Evolutionary conservation across 2,329 filamentous ascomycete genomes (phyloP).

Genomic region (Fusarium sp.): DNA sequence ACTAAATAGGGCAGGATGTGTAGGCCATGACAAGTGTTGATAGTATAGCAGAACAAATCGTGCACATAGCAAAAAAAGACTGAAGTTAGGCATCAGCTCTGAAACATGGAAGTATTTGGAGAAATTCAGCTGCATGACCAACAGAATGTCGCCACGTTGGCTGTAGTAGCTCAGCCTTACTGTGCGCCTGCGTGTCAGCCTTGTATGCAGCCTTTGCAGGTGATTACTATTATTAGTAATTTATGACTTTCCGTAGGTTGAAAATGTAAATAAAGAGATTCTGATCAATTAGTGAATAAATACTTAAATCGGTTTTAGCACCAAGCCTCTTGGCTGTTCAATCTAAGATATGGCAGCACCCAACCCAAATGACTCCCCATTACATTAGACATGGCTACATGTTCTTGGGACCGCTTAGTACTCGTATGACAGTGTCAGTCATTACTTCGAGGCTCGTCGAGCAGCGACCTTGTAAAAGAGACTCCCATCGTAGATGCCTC

Average conservation of each 20-base stretch:
- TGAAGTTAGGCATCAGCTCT: not conserved
- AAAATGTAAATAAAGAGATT: too few relatives aligned
- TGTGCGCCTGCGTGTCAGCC: rapidly evolving
- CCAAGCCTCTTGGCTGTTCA: not conserved
- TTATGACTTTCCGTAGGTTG: rapidly evolving
- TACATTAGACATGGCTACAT: rapidly evolving
- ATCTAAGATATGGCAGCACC: not conserved
- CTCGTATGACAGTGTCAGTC: rapidly evolving
- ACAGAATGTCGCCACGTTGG: not conserved
- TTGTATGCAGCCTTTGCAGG: not conserved
- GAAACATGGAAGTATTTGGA: not conserved
- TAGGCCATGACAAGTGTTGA: not conserved
- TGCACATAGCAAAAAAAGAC: not conserved
- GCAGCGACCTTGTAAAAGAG: not conserved
- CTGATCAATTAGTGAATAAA: not conserved
- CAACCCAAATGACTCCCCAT: rapidly evolving
- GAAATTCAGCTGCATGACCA: not conserved
- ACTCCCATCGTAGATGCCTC: not conserved
- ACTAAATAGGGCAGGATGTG: rapidly evolving
- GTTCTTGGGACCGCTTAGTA: rapidly evolving
- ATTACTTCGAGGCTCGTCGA: not conserved
- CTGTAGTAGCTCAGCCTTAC: not conserved
- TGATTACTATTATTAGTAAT: not conserved
- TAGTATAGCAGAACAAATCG: rapidly evolving
- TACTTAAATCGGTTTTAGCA: rapidly evolving